A percentile compares a stretch with the other conserved stretches of the same genome.
phyloP scores from a whole-genome alignment of 306 rosid genomes.

The Carpinus fangiana region DNA sequence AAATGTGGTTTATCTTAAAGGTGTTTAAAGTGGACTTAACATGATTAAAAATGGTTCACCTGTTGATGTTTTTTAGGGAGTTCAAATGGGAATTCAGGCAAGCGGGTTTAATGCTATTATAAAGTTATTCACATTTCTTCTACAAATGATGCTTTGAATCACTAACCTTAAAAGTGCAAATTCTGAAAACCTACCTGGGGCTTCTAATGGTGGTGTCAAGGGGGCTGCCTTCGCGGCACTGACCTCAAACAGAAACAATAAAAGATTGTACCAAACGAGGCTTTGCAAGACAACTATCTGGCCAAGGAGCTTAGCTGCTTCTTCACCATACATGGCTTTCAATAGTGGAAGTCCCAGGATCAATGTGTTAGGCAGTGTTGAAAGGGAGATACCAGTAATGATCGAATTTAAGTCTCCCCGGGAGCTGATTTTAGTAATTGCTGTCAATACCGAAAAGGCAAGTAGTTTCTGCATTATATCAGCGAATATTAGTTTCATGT shows the following conservation, averaged over 20 bases:
- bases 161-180: conserved; percentile 8
- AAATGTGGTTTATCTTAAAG: conserved; percentile 31
- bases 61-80: conserved; percentile 12
- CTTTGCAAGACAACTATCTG: conserved; percentile 90
- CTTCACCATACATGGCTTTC: conserved; percentile 82
- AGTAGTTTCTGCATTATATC: conserved; percentile 72
- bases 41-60: conserved; percentile 26
- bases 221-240: conserved; percentile 65
- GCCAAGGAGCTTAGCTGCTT: conserved; percentile 56
- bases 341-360: conserved; percentile 86
- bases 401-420: conserved; percentile 65
- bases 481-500: conserved; percentile 59
- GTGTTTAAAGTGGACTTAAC: conserved; percentile 33
- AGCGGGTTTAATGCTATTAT: conserved; percentile 5
- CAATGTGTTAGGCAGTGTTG: conserved; percentile 91
- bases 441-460: conserved; percentile 49
- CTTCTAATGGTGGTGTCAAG: conserved; percentile 54
- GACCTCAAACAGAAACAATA: conserved; percentile 78
- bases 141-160: conserved; percentile 10
- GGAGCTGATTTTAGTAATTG: conserved; percentile 49
- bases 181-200: conserved; percentile 51
- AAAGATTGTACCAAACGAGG: conserved; percentile 78
- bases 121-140: conserved; percentile 3
- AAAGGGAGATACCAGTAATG: conserved; percentile 78
- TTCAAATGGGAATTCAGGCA: conserved; percentile 19